Base-by-base conservation (phyloP, 2,329 filamentous ascomycete genomes). In the Neocatenulostroma microsporum region DNA sequence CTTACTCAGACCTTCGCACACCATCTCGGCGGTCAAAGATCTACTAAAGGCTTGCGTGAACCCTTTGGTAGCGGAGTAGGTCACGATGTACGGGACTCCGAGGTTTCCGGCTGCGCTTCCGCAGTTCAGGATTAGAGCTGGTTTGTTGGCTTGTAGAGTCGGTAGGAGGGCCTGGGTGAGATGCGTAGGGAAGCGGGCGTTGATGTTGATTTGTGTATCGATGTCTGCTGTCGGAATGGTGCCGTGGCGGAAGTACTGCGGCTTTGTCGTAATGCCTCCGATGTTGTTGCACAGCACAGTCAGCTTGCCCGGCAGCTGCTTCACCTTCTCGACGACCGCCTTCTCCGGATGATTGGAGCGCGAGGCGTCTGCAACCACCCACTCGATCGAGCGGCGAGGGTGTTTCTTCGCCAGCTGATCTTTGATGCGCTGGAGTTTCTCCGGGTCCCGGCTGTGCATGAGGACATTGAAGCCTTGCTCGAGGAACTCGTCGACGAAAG, bases 271-370 rank as follows among this genome's bases (percentile, higher is more conserved):
- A 10, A 49, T 53, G 9, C 69, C 69, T 14, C 74, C 73, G 0
- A 73, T 67, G 51, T 77, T 78, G 56, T 78, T 78, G 47, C 78
- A 54, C 17, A 78, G 56, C 2, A 77, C 56, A 1, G 67, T 74
- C 21, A 79, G 55, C 41, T 67, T 54, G 23, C 69, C 49, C 30
- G 12, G 55, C 49, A 17, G 62, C 41, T 20, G 44, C 24, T 7
- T 51, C 37, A 14, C 42, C 25, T 44, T 46, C n/a, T 44, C 44
- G 3, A 36, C 17, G 14, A 46, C 42, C 14, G 14, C 19, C 5
- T 19, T 18, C 24, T 46, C 44, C 6, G 37, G 31, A 21, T 30
- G 17, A 24, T 46, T 42, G 9, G 13, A 4, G 4, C 32, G 17
- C 5, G 59, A 53, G 2, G 63, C 65, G 48, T 76, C 70, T 10